Conservation (phyloP, 805 yeast species). For the Lipomyces orientalis region DNA sequence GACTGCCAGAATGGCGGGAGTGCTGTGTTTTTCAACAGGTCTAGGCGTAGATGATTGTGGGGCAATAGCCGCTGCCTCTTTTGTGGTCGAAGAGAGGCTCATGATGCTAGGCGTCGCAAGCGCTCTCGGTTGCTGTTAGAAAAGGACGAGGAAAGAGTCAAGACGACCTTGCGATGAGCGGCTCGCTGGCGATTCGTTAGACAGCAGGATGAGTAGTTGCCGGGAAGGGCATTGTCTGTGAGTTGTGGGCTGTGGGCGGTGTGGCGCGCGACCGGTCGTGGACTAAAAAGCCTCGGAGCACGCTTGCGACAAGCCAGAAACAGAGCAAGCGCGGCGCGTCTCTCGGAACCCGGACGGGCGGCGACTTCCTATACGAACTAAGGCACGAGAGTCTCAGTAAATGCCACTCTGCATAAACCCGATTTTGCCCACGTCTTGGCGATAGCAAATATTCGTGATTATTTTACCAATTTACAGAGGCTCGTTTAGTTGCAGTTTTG, state of each 20-base stretch:
- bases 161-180: background rate
- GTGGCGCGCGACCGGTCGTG: background rate
- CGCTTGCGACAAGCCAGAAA: background rate
- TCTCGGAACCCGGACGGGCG: background rate
- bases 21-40: background rate
- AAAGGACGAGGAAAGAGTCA: background rate
- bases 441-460: background rate
- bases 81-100: constrained; percentile 13
- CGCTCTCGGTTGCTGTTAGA: background rate
- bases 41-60: constrained; percentile 11
- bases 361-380: too few relatives aligned
- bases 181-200: background rate
- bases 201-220: background rate
- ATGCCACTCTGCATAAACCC: background rate
- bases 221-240: background rate
- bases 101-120: background rate
- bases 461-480: background rate
- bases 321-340: background rate
- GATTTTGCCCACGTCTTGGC: background rate
- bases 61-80: constrained; percentile 6
- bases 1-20: background rate
- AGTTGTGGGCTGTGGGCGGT: background rate
- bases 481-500: background rate
- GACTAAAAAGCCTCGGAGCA: background rate
- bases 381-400: background rate